These are phyloP conservation scores for Salix udensis DNA, from an alignment of 345 rosid species.

Conservation along the genomic window DNA sequence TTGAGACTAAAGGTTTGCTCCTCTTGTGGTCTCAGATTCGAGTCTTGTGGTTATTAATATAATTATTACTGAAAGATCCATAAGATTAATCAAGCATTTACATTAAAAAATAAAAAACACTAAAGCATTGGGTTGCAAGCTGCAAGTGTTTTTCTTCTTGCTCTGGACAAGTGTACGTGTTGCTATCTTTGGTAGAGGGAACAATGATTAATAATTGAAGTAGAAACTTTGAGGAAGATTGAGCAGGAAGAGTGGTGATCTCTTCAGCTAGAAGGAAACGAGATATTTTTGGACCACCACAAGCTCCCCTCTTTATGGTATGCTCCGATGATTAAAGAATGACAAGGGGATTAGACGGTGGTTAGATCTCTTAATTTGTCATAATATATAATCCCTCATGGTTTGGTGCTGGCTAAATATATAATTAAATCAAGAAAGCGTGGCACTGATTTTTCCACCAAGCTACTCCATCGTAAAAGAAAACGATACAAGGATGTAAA, in stretches of 20 bases:
- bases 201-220: not conserved
- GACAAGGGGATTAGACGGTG: not conserved
- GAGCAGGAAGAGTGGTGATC: not conserved
- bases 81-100: too few species aligned
- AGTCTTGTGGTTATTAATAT: accelerated
- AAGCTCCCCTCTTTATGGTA: not conserved
- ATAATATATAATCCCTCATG: not conserved
- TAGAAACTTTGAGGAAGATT: not conserved
- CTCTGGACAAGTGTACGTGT: not conserved
- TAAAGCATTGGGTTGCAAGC: not conserved
- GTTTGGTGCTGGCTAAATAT: not conserved
- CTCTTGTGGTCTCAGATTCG: accelerated
- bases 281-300: too few species aligned
- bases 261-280: not conserved
- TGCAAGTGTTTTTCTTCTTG: not conserved
- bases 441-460: not conserved
- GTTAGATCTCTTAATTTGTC: not conserved
- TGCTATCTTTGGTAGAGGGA: not conserved
- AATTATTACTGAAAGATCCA: accelerated
- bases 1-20: too few species aligned
- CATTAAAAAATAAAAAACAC: too few species aligned
- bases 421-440: not conserved
- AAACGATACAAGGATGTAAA: not conserved
- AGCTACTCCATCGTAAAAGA: not conserved
- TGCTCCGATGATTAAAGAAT: not conserved